A percentile compares a stretch with the other conserved stretches of the same genome.
These are phyloP conservation scores for Tolypocladium ovalisporum DNA, from an alignment of 2,329 filamentous ascomycete species.

Conservation along the genomic window DNA sequence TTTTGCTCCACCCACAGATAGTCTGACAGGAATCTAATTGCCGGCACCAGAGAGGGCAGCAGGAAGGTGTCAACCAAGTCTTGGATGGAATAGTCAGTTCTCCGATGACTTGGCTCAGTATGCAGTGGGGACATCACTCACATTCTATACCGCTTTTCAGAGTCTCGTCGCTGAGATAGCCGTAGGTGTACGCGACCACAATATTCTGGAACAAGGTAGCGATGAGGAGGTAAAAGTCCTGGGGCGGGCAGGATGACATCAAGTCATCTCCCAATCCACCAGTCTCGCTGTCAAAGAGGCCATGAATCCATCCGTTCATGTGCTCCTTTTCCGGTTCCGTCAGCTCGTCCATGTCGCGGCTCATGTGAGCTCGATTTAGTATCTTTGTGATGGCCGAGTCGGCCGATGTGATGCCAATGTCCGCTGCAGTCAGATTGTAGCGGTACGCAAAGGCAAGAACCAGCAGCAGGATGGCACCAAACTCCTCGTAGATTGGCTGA, in stretches of 20 bases:
- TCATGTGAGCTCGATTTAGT: constrained; percentile 47
- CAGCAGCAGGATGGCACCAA: constrained; percentile 64
- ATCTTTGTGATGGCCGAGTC: constrained; percentile 62
- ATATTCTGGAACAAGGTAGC: constrained; percentile 70
- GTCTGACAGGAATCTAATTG: constrained; percentile 59
- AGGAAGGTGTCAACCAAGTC: constrained; percentile 72
- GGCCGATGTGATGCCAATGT: constrained; percentile 48
- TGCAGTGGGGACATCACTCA: constrained; percentile 25
- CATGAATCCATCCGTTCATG: constrained; percentile 64
- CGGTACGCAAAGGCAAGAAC: constrained; percentile 66
- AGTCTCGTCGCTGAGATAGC: constrained; percentile 54
- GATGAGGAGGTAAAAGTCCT: constrained; percentile 71
- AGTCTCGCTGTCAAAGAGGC: constrained; percentile 64
- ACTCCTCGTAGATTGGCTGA: constrained; percentile 79
- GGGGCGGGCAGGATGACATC: constrained; percentile 71
- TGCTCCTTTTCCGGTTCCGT: constrained; percentile 54
- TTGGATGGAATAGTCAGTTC: constrained; percentile 15
- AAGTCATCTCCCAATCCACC: constrained; percentile 68
- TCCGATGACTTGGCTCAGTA: neutral
- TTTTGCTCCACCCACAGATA: constrained; percentile 57
- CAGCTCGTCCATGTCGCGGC: constrained; percentile 47
- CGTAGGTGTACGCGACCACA: constrained; percentile 56
- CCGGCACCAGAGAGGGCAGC: constrained; percentile 66
- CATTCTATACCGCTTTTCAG: constrained; percentile 69
- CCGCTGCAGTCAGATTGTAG: constrained; percentile 53